phyloP scores from a whole-genome alignment of 2,329 filamentous ascomycete species.

The Neopestalotiopsis sp. region DNA sequence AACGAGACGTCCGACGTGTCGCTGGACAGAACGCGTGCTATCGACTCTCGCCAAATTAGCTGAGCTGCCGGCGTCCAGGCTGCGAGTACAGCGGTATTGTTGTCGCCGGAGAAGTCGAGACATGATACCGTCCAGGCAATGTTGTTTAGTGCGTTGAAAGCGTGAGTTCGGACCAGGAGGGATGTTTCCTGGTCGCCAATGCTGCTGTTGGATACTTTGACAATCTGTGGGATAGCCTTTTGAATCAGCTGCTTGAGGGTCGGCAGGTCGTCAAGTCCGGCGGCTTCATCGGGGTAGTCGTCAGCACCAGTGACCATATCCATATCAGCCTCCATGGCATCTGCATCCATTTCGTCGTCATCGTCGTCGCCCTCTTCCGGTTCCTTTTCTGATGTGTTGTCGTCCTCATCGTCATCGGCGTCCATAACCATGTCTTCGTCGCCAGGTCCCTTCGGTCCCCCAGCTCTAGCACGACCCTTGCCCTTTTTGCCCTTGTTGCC shows the following conservation, averaged over 20 bases:
- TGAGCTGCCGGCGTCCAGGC: constrained; percentile 61
- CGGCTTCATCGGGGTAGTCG: constrained; percentile 47
- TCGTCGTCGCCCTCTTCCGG: constrained; percentile 35
- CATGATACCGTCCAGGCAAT: constrained; percentile 70
- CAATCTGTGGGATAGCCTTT: constrained; percentile 53
- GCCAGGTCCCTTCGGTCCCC: constrained; percentile 44
- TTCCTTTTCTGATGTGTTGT: constrained; percentile 28
- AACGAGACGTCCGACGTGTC: constrained; percentile 67
- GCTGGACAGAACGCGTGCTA: constrained; percentile 62
- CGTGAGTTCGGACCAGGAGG: constrained; percentile 54
- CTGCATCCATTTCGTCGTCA: constrained; percentile 60
- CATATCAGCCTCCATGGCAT: constrained; percentile 68
- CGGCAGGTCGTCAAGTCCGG: constrained; percentile 56
- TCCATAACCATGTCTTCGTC: constrained; percentile 44
- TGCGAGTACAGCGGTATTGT: constrained; percentile 56
- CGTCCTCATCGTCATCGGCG: constrained; percentile 40
- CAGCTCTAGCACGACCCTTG: neutral
- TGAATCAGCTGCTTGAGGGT: constrained; percentile 56
- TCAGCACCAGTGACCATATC: constrained; percentile 63
- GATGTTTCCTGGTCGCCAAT: constrained; percentile 46
- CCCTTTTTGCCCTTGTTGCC: constrained; percentile 36
- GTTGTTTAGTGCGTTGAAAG: constrained; percentile 69
- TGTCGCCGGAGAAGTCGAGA: constrained; percentile 62
- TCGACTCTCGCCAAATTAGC: constrained; percentile 62
- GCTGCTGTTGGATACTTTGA: constrained; percentile 48